Conservation (phyloP, 257 asterid genomes). For the Rehmannia glutinosa region DNA sequence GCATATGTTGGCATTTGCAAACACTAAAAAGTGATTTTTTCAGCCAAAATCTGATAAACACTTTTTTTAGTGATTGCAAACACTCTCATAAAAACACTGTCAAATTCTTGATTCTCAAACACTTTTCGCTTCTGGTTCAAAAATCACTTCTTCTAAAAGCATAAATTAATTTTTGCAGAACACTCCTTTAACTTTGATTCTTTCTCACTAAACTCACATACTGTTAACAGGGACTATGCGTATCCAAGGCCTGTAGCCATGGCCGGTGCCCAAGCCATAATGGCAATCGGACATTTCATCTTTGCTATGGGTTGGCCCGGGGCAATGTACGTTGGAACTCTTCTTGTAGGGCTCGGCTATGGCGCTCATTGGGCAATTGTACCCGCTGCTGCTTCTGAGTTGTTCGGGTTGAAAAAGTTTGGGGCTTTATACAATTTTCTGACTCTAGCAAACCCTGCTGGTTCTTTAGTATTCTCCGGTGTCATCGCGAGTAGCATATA, state of each 20-base stretch:
- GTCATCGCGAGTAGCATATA: slow-evolving; percentile 79
- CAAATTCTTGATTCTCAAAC: no score
- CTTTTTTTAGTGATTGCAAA: no score
- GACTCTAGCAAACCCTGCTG: slow-evolving; percentile 80
- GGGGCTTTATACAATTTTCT: slow-evolving; percentile 79
- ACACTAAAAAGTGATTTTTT: no score
- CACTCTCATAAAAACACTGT: no score
- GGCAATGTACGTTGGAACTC: slow-evolving; percentile 79
- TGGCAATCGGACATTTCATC: slow-evolving; percentile 84
- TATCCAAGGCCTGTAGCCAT: slow-evolving; percentile 79
- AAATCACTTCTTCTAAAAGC: no score
- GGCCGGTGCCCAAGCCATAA: slow-evolving; percentile 69
- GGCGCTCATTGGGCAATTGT: slow-evolving; percentile 99
- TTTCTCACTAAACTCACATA: slow-evolving; percentile 10
- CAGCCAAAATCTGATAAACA: no score
- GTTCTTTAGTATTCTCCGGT: slow-evolving; percentile 77
- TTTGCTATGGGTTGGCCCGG: slow-evolving; percentile 97
- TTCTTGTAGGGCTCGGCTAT: slow-evolving; percentile 88
- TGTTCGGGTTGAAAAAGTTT: slow-evolving; percentile 84
- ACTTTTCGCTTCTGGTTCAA: no score
- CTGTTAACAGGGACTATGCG: slow-evolving; percentile 64
- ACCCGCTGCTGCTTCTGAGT: slow-evolving; percentile 88
- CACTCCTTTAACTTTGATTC: no score
- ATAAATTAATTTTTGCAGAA: no score
- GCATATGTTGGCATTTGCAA: no score